Evolutionary conservation across 805 yeast species (phyloP), one percentile per base, ranked within the genome.

Genomic region (Metschnikowia sp.): DNA sequence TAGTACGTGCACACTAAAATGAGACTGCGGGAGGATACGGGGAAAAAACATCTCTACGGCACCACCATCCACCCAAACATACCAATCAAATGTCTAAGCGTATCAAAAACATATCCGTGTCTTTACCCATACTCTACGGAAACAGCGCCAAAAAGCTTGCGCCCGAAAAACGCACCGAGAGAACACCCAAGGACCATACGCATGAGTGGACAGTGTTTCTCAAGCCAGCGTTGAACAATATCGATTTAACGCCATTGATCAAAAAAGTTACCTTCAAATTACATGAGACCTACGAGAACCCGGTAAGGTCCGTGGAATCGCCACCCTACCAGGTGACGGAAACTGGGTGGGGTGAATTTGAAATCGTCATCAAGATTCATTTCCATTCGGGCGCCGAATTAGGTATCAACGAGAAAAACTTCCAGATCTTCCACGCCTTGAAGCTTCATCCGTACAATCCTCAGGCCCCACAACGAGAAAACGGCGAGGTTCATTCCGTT

Each of bases 291-390:
- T 94, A 92, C 59, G 85, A 84, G 18, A 88, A 84, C 57, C 81
- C 97, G 1, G 81, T 89, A n/a, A 73, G 99, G 46, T 78, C 94
- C 1, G 76, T 92, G 12, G 98, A 94, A 52, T 63, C 74, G 30
- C 97, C 98, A 2, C 99, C 99, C 0, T 94, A 86, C 59, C 96
- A 90, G 64, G 89, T 94, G 29, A 86, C 96, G 2, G 99, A 94
- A 61, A 88, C 98, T 0, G 99, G 99, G 0, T 94, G 99, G 99
- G 99, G 99, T 55, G 99, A 94, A 65, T 94, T 94, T 66, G 99
- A 94, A 61, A 86, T 94, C 51, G 81, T 87, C 33, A 83, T 94
- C 46, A 88, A 91, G 62, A 80, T 94, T 13, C 91, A 84, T 64
- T 94, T 94, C 65, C 84, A 83, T 34, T 77, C 84, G n/a, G 96